A percentile compares a stretch with the other conserved stretches of the same genome.
phyloP scores from a whole-genome alignment of 371 early-diverging fungal genomes.

The Haplosporangium sp. region DNA sequence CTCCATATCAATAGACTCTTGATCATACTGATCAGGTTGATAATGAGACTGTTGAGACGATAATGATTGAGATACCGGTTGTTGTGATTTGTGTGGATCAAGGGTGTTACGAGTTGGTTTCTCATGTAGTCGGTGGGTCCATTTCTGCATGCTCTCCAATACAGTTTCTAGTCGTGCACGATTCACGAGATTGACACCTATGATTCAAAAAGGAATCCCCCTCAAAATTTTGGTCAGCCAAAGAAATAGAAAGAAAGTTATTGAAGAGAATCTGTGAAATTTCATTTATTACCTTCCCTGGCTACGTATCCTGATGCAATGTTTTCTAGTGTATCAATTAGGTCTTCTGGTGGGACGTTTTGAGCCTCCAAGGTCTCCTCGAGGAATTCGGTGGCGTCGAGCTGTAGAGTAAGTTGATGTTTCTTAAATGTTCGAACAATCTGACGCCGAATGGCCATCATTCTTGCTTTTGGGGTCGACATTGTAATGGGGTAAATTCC shows the following conservation, averaged over 20 bases:
- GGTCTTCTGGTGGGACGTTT: conserved; percentile 44
- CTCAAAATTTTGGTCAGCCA: not conserved
- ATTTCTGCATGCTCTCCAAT: conserved; percentile 56
- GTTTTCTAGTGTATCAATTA: conserved; percentile 52
- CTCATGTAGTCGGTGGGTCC: conserved; percentile 53
- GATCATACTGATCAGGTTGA: conserved; percentile 8
- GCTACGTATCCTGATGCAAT: conserved; percentile 53
- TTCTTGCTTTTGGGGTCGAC: conserved; percentile 43
- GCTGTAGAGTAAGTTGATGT: conserved; percentile 52
- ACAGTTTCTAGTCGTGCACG: conserved; percentile 39
- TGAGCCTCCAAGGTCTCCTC: conserved; percentile 45
- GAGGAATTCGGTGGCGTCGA: conserved; percentile 50
- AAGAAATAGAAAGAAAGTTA: not conserved
- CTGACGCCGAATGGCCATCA: conserved; percentile 45
- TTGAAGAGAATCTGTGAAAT: not conserved
- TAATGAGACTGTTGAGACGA: conserved; percentile 9
- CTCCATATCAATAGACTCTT: conserved; percentile 30
- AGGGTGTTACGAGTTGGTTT: conserved; percentile 45
- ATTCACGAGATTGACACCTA: conserved; percentile 45
- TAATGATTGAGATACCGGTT: conserved; percentile 1
- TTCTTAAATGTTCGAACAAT: conserved; percentile 52
- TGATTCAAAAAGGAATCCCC: not conserved
- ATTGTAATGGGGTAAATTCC: conserved; percentile 1
- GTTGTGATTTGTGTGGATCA: conserved; percentile 48
- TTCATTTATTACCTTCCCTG: conserved; percentile 33